Base-by-base conservation (phyloP, 768 basidiomycete species). In the Hemileccinum rubropunctum region DNA sequence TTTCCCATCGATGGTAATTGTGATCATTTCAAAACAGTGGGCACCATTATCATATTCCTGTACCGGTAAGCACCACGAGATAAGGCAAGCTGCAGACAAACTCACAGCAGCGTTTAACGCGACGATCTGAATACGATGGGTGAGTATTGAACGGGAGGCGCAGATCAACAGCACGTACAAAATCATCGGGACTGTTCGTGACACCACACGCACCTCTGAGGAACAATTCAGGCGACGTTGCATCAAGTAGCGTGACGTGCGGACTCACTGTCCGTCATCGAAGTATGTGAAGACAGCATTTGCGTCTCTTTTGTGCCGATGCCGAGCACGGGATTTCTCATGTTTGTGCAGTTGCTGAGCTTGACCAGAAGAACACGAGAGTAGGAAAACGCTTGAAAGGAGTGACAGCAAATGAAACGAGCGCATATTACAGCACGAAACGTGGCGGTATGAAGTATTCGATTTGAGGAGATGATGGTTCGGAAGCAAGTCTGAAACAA, bases 11-110 rank as follows among this genome's bases (percentile, higher is more conserved):
- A 67, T 58, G 53, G 60, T 65, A 35, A 81, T 73, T 23, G 74
- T 74, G 52, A 81, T 71, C 51, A 58, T 70, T 40, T 76, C 61
- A 56, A 71, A 73, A 56, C 79, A 81, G 51, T 75, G 68, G 36
- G 57, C 51, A 28, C 73, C 75, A 28, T 57, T 63, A 40, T 61
- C 63, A 55, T 63, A 79, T 63, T 77, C 65, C 76, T 78, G 27
- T 40, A 28, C 21, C 12, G 45, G 32, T 48, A 20, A 52, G 46
- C 14, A 40, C n/a, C 20, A 32, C 34, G 14, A 32, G 27, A 4
- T 4, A 47, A 40, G 37, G 17, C 20, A 39, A 35, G 15, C 15
- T 3, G 13, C n/a, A 27, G 27, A n/a, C 15, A 3, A 33, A 52
- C 71, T 49, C 56, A 77, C 76, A 41, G 59, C 61, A 32, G 66